Conservation (phyloP, 2,329 filamentous ascomycete genomes). For the Ceratocystis papillata region DNA sequence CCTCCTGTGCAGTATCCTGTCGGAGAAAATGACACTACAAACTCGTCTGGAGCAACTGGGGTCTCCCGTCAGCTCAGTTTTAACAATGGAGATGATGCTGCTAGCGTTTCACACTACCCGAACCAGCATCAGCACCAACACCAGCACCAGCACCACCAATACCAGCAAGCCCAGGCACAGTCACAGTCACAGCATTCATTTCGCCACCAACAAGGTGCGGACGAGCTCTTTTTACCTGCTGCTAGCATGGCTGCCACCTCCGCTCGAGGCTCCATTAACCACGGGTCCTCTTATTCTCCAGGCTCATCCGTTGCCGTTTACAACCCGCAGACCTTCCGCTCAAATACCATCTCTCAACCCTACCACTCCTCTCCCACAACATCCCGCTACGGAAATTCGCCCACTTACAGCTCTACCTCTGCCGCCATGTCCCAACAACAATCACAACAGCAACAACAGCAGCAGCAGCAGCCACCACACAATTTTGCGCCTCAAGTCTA, state of each 20-base stretch:
- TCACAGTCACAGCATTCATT: constrained; percentile 26
- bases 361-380: constrained; percentile 27
- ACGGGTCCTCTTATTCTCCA: constrained; percentile 26
- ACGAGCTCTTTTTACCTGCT: constrained; percentile 22
- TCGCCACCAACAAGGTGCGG: constrained; percentile 11
- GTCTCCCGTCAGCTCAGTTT: constrained; percentile 55
- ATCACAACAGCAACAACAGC: constrained; percentile 16
- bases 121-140: constrained; percentile 3
- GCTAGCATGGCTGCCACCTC: constrained; percentile 22
- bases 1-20: constrained; percentile 55
- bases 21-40: constrained; percentile 32
- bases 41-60: constrained; percentile 22
- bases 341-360: constrained; percentile 20
- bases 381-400: constrained; percentile 19
- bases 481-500: constrained; percentile 58
- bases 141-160: not conserved
- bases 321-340: constrained; percentile 20
- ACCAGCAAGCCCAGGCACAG: constrained; percentile 35
- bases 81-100: constrained; percentile 62
- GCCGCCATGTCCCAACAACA: too few species aligned
- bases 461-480: constrained; percentile 32
- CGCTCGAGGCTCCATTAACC: constrained; percentile 25
- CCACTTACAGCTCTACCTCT: constrained; percentile 17
- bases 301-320: constrained; percentile 9
- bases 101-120: constrained; percentile 29